Evolutionary conservation across 495 filamentous ascomycete species (phyloP).

Genomic region (Penicillium alfredii): DNA sequence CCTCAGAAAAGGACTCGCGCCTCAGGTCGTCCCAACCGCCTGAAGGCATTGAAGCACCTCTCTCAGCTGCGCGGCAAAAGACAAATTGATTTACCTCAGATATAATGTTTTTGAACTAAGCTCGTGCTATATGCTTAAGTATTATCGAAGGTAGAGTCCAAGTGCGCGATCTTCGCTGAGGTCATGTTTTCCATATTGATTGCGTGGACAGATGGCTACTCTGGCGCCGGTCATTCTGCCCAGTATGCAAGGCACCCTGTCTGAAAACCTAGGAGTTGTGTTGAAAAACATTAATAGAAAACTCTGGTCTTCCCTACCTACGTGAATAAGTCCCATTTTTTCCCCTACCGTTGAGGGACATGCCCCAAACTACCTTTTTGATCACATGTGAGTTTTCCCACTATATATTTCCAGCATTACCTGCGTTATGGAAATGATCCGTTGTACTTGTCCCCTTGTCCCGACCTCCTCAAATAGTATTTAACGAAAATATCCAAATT

Average conservation of each 20-base stretch:
- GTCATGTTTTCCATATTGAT: constrained; percentile 5
- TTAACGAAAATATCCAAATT: too few species aligned
- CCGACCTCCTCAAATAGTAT: too few species aligned
- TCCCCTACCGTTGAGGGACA: too few species aligned
- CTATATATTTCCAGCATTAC: too few species aligned
- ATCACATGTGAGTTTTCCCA: too few species aligned
- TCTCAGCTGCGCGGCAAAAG: neutral
- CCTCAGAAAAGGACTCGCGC: neutral
- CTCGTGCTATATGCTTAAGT: constrained; percentile 6
- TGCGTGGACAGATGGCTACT: constrained; percentile 8
- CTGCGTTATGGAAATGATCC: too few species aligned
- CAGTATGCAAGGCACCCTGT: constrained; percentile 3
- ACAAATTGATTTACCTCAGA: neutral
- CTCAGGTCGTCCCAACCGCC: constrained; percentile 1
- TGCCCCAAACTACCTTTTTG: too few species aligned
- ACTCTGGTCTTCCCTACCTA: too few species aligned
- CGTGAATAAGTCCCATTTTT: too few species aligned
- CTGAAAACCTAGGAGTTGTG: too few species aligned
- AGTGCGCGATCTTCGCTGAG: constrained; percentile 5
- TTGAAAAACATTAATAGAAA: too few species aligned
- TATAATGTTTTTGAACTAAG: constrained; percentile 1
- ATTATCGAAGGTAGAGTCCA: constrained; percentile 3
- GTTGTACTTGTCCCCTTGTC: too few species aligned
- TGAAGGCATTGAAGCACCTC: neutral
- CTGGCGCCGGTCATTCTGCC: constrained; percentile 3